Percentiles rank a stretch among this genome's conserved stretches.
Evolutionary conservation across 768 basidiomycete species (phyloP).

Genomic region (Trametes cingulata): DNA sequence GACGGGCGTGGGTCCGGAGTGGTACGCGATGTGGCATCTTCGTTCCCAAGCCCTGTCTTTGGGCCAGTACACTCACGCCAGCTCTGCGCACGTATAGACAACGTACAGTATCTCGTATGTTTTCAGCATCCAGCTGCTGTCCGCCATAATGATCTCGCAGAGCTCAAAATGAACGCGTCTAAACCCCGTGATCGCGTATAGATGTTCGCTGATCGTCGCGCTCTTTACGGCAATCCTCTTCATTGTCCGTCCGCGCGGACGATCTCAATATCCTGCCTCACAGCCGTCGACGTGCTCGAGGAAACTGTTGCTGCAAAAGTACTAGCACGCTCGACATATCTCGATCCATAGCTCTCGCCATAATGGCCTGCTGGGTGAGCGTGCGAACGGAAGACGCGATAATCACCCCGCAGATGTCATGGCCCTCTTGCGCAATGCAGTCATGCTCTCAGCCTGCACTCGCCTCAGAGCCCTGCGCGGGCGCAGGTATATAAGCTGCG

Average conservation of each 20-base stretch:
- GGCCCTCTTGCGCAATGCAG: conserved; percentile 13
- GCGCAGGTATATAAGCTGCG: conserved; percentile 24
- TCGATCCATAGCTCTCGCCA: not conserved
- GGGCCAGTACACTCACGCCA: not conserved
- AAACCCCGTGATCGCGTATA: conserved; percentile 13
- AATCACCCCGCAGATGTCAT: conserved; percentile 23
- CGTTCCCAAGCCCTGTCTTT: not conserved
- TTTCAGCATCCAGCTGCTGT: not conserved
- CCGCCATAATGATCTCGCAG: not conserved
- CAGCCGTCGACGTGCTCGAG: not conserved
- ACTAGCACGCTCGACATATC: not conserved
- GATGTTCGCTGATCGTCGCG: conserved; percentile 8
- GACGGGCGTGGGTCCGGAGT: too few relatives aligned
- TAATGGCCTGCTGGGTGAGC: conserved; percentile 24
- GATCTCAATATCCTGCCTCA: not conserved
- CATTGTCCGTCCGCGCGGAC: not conserved
- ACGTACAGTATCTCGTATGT: too few relatives aligned
- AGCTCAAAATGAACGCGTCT: not conserved
- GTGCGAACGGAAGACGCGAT: conserved; percentile 72
- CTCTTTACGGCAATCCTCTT: not conserved
- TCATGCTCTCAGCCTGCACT: conserved; percentile 6
- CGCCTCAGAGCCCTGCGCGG: not conserved
- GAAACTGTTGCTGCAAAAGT: not conserved
- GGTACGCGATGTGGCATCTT: not conserved
- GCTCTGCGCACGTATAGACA: too few relatives aligned